Conservation (phyloP, 2,329 filamentous ascomycete species). For the Berkeleyomyces rouxiae region DNA sequence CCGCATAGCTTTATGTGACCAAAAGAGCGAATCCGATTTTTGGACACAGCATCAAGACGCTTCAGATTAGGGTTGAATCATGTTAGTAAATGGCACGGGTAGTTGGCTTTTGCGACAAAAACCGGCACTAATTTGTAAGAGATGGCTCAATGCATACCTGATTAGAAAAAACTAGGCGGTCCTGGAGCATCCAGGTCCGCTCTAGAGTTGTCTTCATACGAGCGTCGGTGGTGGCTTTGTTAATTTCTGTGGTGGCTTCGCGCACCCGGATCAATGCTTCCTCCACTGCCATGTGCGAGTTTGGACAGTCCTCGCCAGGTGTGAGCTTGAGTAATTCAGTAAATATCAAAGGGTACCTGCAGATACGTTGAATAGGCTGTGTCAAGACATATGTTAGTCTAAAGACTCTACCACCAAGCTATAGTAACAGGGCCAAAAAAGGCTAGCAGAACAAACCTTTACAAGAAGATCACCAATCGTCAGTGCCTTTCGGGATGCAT, state of each 20-base stretch:
- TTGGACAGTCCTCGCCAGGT: slow-evolving; percentile 69
- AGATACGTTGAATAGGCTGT: slow-evolving; percentile 81
- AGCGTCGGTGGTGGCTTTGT: slow-evolving; percentile 65
- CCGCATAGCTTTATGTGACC: slow-evolving; percentile 72
- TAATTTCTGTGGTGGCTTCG: slow-evolving; percentile 63
- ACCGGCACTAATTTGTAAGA: background rate
- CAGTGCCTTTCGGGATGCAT: slow-evolving; percentile 55
- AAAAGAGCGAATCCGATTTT: slow-evolving; percentile 56
- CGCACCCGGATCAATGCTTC: slow-evolving; percentile 55
- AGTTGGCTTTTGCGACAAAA: background rate
- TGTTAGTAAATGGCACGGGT: background rate
- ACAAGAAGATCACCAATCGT: slow-evolving; percentile 77
- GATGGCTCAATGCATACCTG: slow-evolving; percentile 34
- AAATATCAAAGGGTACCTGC: slow-evolving; percentile 79
- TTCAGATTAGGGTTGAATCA: slow-evolving; percentile 16
- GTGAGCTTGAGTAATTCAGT: slow-evolving; percentile 69
- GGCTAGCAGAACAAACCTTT: slow-evolving; percentile 40
- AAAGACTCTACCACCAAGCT: background rate
- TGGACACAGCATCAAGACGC: slow-evolving; percentile 36
- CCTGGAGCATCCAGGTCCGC: slow-evolving; percentile 72
- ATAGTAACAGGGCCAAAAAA: background rate
- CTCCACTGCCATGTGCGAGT: slow-evolving; percentile 64
- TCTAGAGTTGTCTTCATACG: slow-evolving; percentile 53
- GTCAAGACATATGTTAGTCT: background rate
- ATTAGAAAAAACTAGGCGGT: slow-evolving; percentile 58